Conservation (phyloP, 2,329 filamentous ascomycete genomes). For the Diaporthe ampelina region DNA sequence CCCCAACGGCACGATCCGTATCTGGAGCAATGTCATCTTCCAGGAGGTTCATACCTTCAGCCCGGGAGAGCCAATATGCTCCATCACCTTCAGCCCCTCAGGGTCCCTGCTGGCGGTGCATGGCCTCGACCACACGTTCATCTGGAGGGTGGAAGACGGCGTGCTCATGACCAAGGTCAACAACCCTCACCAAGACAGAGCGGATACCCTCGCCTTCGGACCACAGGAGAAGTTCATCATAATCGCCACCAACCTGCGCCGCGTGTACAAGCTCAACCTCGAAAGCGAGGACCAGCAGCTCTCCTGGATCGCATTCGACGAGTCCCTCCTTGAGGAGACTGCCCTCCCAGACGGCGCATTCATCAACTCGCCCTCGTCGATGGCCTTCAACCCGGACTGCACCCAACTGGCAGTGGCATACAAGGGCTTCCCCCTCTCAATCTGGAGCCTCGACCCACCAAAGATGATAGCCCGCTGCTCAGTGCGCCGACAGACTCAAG, state of each 20-base stretch:
- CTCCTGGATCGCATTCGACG: conserved; percentile 12
- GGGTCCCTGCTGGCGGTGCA: conserved; percentile 6
- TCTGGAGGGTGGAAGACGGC: conserved; percentile 28
- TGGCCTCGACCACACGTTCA: conserved; percentile 29
- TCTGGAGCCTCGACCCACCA: conserved; percentile 42
- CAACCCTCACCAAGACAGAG: conserved; percentile 20
- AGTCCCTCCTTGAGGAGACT: conserved; percentile 19
- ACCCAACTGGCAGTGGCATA: conserved; percentile 30
- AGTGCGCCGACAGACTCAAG: conserved; percentile 27
- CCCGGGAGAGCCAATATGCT: conserved; percentile 21
- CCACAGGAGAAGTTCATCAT: conserved; percentile 26
- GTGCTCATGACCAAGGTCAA: background rate
- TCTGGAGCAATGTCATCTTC: conserved; percentile 30
- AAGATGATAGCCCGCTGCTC: conserved; percentile 44
- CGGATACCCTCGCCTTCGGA: conserved; percentile 11
- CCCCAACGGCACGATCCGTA: conserved; percentile 11
- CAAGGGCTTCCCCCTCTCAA: conserved; percentile 33
- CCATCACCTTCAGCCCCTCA: conserved; percentile 23
- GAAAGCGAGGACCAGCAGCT: background rate
- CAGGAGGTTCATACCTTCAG: conserved; percentile 7
- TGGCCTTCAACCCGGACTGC: conserved; percentile 34
- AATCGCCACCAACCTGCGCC: conserved; percentile 14
- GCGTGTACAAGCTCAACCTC: background rate
- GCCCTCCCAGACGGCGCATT: conserved; percentile 22
- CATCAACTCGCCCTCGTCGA: conserved; percentile 31